phyloP scores from a whole-genome alignment of 169 alveolate species.

The Plasmodium reichenowi region DNA sequence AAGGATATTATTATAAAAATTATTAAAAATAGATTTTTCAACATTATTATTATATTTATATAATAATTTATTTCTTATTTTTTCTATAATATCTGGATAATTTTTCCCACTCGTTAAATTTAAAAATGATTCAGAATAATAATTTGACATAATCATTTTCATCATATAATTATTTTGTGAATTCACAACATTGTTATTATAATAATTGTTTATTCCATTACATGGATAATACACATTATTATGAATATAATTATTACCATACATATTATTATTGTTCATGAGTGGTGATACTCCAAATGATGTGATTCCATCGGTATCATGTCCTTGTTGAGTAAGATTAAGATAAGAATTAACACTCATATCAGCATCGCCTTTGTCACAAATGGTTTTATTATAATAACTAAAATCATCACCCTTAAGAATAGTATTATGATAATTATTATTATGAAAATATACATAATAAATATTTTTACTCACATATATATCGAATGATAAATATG shows the following conservation, averaged over 20 bases:
- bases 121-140: not conserved
- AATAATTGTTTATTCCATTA: not conserved
- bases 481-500: slow-evolving; percentile 17
- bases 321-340: no score
- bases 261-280: not conserved
- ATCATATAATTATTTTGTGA: not conserved
- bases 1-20: slow-evolving; percentile 8
- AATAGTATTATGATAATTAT: not conserved
- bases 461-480: slow-evolving; percentile 2
- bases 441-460: slow-evolving; percentile 9
- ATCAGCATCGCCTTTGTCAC: no score
- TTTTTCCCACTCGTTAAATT: not conserved
- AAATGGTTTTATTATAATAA: no score
- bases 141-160: not conserved
- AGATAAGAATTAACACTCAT: no score
- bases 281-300: no score
- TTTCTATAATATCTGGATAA: slow-evolving; percentile 1
- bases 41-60: slow-evolving; percentile 19
- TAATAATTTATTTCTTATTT: slow-evolving; percentile 14
- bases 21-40: slow-evolving; percentile 9
- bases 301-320: no score
- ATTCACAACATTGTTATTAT: not conserved
- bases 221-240: not conserved
- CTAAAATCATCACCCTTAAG: no score
- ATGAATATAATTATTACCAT: not conserved